phyloP scores from a whole-genome alignment of 2,329 filamentous ascomycete species.

The Aspergillus japonicus region DNA sequence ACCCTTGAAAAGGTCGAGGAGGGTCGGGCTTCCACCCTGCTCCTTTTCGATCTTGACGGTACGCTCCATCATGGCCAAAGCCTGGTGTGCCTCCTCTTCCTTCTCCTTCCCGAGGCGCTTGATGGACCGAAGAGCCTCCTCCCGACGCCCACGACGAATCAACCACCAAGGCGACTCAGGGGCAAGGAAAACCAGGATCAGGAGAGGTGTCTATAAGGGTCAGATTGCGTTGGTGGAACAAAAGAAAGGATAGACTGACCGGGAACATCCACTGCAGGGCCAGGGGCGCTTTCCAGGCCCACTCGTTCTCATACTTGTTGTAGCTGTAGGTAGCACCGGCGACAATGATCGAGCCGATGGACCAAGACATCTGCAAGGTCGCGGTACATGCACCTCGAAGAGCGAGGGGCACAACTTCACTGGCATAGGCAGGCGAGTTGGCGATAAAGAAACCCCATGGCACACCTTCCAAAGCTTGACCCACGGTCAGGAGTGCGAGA shows the following conservation, averaged over 20 bases:
- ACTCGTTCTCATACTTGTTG: slow-evolving; percentile 21
- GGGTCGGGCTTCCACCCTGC: slow-evolving; percentile 25
- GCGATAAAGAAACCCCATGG: slow-evolving; percentile 34
- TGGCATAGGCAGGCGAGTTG: slow-evolving; percentile 31
- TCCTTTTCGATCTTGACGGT: slow-evolving; percentile 33
- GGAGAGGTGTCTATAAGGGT: slow-evolving; percentile 24
- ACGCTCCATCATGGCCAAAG: slow-evolving; percentile 34
- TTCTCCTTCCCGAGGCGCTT: slow-evolving; percentile 23
- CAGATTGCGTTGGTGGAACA: not conserved
- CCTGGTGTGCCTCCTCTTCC: slow-evolving; percentile 19
- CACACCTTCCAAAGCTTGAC: slow-evolving; percentile 31
- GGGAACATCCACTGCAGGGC: slow-evolving; percentile 34
- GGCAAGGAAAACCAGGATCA: slow-evolving; percentile 28
- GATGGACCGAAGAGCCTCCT: slow-evolving; percentile 25
- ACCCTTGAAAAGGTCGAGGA: slow-evolving; percentile 34
- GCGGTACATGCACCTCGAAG: slow-evolving; percentile 29
- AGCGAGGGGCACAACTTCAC: slow-evolving; percentile 28
- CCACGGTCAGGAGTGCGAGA: slow-evolving; percentile 41
- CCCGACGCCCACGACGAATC: slow-evolving; percentile 27
- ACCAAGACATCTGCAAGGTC: slow-evolving; percentile 32
- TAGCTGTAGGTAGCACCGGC: slow-evolving; percentile 25
- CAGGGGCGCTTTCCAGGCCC: slow-evolving; percentile 28
- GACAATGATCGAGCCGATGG: slow-evolving; percentile 30
- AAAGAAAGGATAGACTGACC: slow-evolving; percentile 19
- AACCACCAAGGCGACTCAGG: slow-evolving; percentile 33